A percentile compares a stretch with the other conserved stretches of the same genome.
Evolutionary conservation across 345 rosid genomes (phyloP).

Genomic region (Rubroshorea leprosula): DNA sequence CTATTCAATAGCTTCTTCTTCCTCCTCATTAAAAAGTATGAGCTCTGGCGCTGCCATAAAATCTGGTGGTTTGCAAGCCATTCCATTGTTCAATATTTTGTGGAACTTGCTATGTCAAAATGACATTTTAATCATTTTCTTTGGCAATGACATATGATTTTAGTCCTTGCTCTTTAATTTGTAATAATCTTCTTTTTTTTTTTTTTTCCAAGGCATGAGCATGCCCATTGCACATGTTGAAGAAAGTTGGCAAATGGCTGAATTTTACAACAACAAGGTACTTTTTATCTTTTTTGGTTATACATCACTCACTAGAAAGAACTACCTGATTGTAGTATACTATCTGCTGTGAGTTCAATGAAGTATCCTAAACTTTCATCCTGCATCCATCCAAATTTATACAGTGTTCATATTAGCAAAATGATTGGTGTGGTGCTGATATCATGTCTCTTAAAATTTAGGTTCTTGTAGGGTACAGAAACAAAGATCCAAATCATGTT

Average conservation of each 20-base stretch:
- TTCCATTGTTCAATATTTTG: background rate
- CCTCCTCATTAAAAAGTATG: too few species aligned
- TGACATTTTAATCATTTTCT: background rate
- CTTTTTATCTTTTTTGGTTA: slow-evolving; percentile 3
- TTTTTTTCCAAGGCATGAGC: slow-evolving; percentile 68
- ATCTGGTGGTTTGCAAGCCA: background rate
- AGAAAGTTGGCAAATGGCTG: slow-evolving; percentile 99
- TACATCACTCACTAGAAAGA: too few species aligned
- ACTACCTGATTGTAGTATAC: too few species aligned
- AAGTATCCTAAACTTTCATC: too few species aligned
- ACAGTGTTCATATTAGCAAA: too few species aligned
- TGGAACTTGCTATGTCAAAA: background rate
- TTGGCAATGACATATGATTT: background rate
- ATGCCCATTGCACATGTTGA: slow-evolving; percentile 97
- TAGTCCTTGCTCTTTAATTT: slow-evolving; percentile 8
- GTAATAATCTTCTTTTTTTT: background rate
- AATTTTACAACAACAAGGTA: slow-evolving; percentile 98
- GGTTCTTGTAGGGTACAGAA: slow-evolving; percentile 85
- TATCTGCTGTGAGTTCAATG: too few species aligned
- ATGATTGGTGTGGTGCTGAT: slow-evolving; percentile 10
- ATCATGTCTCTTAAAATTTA: slow-evolving; percentile 22
- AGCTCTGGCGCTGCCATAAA: background rate
- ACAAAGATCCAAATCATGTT: slow-evolving; percentile 78
- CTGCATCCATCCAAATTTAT: too few species aligned
- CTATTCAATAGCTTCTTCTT: too few species aligned